Evolutionary conservation across 1,284 basidiomycete species (phyloP), one percentile per base, ranked within the genome.

Genomic region (Ustilago trichophora): DNA sequence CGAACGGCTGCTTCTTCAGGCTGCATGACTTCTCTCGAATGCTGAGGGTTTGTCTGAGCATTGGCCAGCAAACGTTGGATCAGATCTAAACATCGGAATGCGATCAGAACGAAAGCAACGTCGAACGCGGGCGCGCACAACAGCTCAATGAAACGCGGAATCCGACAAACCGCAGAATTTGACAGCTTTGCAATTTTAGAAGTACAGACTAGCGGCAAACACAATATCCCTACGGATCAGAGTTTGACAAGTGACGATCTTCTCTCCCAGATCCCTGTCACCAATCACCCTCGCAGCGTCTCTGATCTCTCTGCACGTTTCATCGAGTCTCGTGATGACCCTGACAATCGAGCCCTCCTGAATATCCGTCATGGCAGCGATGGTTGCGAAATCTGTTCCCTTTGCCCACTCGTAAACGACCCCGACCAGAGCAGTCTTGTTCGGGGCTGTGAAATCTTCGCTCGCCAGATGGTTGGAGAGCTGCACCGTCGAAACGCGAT

Each of bases 381-480:
- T 96, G 78, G 98, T 89, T 72, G 92, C 89, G 82, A 99, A 99
- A 0, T 94, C 94, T 90, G 94, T 96, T 50, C 96, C 96, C 79
- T 90, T 91, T 0, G 96, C 94, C 96, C 96, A 99, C 82, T 98
- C 93, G 81, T 98, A 97, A 8, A 98, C 95, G 0, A 97, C 94
- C 77, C 96, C 92, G 11, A 92, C 88, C 22, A 99, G 84, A 2
- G 95, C 95, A 6, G 55, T 70, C 56, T 77, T 72, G 42, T 72
- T 51, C 2, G 57, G 44, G 3, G 38, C 50, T 7, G 64, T 43
- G 16, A 73, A 78, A 43, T 80, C 77, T 36, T 78, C 74, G 16
- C 54, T 43, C 3, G 90, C 90, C 19, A 83, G 69, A 36, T 80
- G 73, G 78, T 92, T 87, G 24, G 83, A 82, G 68, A 91, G 87